Evolutionary conservation across 805 yeast genomes (phyloP).

Genomic region (Starmerella kuoi): DNA sequence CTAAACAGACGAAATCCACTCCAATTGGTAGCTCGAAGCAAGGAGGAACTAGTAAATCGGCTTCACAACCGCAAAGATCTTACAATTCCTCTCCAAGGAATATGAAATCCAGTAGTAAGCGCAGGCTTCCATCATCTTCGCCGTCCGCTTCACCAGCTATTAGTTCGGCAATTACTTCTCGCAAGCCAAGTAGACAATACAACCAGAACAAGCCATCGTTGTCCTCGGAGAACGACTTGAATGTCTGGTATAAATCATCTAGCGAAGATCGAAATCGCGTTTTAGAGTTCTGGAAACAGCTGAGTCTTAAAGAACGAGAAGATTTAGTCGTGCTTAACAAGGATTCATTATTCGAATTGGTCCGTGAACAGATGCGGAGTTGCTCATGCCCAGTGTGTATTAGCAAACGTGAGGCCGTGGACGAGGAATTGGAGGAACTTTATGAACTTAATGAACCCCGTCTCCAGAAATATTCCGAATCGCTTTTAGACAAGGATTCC

Average conservation of each 20-base stretch:
- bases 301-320: constrained; percentile 48
- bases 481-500: neutral
- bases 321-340: constrained; percentile 54
- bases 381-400: constrained; percentile 76
- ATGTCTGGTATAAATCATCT: neutral
- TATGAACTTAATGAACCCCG: constrained; percentile 50
- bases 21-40: no score
- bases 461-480: neutral
- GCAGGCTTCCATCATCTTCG: no score
- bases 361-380: constrained; percentile 43
- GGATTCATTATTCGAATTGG: constrained; percentile 51
- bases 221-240: neutral
- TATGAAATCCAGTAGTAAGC: no score
- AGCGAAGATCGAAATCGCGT: constrained; percentile 19
- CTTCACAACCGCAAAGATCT: no score
- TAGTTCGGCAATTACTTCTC: no score
- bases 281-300: constrained; percentile 52
- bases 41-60: no score
- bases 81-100: no score
- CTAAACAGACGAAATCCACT: no score
- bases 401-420: constrained; percentile 55
- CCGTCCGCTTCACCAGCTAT: no score
- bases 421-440: constrained; percentile 60
- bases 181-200: no score
- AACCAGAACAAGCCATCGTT: no score